Conservation (phyloP, 441 rosid genomes). For the Adansonia rubrostipa region DNA sequence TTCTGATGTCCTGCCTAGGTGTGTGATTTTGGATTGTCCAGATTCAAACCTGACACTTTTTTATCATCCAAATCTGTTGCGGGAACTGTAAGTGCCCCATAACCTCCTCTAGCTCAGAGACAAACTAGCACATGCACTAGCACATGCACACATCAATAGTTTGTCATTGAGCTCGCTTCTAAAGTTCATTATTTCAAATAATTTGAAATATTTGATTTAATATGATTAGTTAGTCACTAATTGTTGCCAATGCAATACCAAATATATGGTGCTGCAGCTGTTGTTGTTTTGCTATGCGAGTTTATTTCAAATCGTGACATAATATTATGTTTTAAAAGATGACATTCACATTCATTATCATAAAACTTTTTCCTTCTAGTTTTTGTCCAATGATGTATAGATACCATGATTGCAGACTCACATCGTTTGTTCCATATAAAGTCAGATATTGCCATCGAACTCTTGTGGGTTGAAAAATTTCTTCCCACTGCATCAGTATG, state of each 20-base stretch:
- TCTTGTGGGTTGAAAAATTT: constrained; percentile 37
- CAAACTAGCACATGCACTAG: background rate
- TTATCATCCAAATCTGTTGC: constrained; percentile 95
- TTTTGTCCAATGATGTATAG: too few species aligned
- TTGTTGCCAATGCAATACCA: background rate
- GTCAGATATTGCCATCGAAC: constrained; percentile 21
- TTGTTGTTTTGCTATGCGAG: background rate
- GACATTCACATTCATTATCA: background rate
- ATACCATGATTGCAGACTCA: too few species aligned
- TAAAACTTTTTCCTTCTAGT: too few species aligned
- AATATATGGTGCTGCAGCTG: background rate
- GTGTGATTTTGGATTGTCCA: constrained; percentile 93
- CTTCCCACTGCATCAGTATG: constrained; percentile 40
- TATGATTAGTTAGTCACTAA: background rate
- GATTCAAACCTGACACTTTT: constrained; percentile 86
- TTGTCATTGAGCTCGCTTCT: background rate
- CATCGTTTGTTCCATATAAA: background rate
- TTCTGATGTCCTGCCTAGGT: constrained; percentile 52
- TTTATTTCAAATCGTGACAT: background rate
- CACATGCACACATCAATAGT: background rate
- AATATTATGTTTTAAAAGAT: background rate
- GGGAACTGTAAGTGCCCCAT: constrained; percentile 73
- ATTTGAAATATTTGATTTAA: background rate
- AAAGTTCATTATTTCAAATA: background rate
- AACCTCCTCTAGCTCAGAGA: background rate